A percentile compares a stretch with the other conserved stretches of the same genome.
Conservation (phyloP, 192 early-diverging fungal genomes). For the Backusella psychrophila region DNA sequence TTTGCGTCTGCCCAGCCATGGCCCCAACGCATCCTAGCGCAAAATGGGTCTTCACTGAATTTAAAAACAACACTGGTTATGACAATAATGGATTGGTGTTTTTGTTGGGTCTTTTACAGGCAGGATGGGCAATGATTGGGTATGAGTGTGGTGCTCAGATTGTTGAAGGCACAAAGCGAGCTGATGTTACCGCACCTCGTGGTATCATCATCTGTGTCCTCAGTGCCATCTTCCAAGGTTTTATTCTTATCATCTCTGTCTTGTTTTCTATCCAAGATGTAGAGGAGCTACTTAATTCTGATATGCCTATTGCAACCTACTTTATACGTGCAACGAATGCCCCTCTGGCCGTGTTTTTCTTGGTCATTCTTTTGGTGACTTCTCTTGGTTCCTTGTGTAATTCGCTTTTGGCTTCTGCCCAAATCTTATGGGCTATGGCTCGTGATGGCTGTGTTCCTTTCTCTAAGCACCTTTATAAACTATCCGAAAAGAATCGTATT, state of each 20-base stretch:
- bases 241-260: slow-evolving; percentile 38
- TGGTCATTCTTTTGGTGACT: slow-evolving; percentile 40
- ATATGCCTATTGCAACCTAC: slow-evolving; percentile 36
- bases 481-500: slow-evolving; percentile 30
- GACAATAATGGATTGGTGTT: slow-evolving; percentile 42
- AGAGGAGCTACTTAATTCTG: slow-evolving; percentile 28
- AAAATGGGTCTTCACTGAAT: slow-evolving; percentile 44
- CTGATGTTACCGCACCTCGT: slow-evolving; percentile 44
- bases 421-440: slow-evolving; percentile 48
- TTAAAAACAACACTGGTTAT: slow-evolving; percentile 49
- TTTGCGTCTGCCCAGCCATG: slow-evolving; percentile 39
- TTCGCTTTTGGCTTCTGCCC: slow-evolving; percentile 38
- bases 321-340: slow-evolving; percentile 37
- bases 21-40: slow-evolving; percentile 37
- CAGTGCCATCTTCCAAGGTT: slow-evolving; percentile 43
- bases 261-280: slow-evolving; percentile 48
- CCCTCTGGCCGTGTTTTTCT: slow-evolving; percentile 29
- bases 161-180: slow-evolving; percentile 39
- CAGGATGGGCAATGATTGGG: slow-evolving; percentile 43
- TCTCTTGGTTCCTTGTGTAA: slow-evolving; percentile 44
- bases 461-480: slow-evolving; percentile 37
- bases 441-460: slow-evolving; percentile 48
- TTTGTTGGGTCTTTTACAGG: slow-evolving; percentile 43
- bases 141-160: slow-evolving; percentile 10
- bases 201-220: slow-evolving; percentile 45